Conservation (phyloP, 306 rosid genomes). For the Quercus rubra region DNA sequence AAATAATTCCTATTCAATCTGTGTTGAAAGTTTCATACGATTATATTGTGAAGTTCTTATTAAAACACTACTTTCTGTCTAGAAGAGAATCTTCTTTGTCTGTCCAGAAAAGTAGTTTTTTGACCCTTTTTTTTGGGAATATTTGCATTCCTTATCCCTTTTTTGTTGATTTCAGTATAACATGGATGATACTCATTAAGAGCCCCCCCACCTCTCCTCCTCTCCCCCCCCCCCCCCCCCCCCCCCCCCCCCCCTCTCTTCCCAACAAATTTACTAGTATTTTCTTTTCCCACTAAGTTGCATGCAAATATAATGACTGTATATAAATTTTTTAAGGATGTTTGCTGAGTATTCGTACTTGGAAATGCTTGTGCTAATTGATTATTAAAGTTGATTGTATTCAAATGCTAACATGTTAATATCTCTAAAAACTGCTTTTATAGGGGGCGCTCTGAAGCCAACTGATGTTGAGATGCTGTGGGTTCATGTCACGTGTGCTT, state of each 20-base stretch:
- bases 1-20: constrained; percentile 10
- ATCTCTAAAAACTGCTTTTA: constrained; percentile 19
- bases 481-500: constrained; percentile 96
- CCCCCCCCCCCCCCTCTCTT: too few species aligned
- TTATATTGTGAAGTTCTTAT: not conserved
- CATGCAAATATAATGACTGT: constrained; percentile 2
- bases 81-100: not conserved
- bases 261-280: not conserved
- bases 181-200: not conserved
- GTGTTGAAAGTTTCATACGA: constrained; percentile 2
- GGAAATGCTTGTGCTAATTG: not conserved
- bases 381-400: not conserved
- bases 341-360: not conserved
- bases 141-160: not conserved
- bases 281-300: not conserved
- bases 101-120: not conserved
- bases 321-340: not conserved
- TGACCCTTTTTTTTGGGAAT: not conserved
- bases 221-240: too few species aligned
- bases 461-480: constrained; percentile 84
- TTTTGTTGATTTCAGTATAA: not conserved
- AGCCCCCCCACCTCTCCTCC: rapidly evolving
- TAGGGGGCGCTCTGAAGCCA: constrained; percentile 99
- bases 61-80: not conserved
- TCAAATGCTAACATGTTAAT: constrained; percentile 15